Percentiles rank a stretch among this genome's conserved stretches.
These are phyloP conservation scores for Urostyla sp. DNA, from an alignment of 73 alveolate genomes.

Conservation along the genomic window DNA sequence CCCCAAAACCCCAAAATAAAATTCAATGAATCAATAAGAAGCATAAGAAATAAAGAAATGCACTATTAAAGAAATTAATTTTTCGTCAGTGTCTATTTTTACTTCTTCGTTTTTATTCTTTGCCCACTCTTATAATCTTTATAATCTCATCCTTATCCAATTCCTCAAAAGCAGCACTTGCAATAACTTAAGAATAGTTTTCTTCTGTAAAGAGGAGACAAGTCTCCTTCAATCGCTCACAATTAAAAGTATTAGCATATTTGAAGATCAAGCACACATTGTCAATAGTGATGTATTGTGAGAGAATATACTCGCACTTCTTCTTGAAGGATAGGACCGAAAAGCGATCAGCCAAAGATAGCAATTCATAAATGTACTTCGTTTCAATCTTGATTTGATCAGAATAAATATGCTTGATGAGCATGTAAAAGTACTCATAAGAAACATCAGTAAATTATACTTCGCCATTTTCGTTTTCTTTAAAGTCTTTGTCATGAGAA, in stretches of 20 bases:
- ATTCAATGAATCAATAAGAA: no score
- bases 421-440: slow-evolving; percentile 60
- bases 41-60: no score
- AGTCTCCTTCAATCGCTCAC: slow-evolving; percentile 74
- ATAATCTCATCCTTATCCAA: slow-evolving; percentile 79
- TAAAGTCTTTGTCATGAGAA: slow-evolving; percentile 74
- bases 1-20: no score
- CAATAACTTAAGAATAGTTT: slow-evolving; percentile 70
- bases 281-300: slow-evolving; percentile 61
- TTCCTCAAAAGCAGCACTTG: slow-evolving; percentile 77
- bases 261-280: slow-evolving; percentile 77
- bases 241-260: slow-evolving; percentile 74
- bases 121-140: slow-evolving; percentile 75
- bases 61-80: no score
- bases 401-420: slow-evolving; percentile 60
- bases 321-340: slow-evolving; percentile 56
- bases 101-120: slow-evolving; percentile 41
- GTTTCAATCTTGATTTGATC: slow-evolving; percentile 59
- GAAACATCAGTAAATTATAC: slow-evolving; percentile 69
- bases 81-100: slow-evolving; percentile 29
- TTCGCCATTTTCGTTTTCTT: slow-evolving; percentile 69
- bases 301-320: slow-evolving; percentile 68
- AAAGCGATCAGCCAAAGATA: slow-evolving; percentile 78
- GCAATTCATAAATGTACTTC: slow-evolving; percentile 59
- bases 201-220: slow-evolving; percentile 79